Base-by-base conservation (phyloP, 306 rosid species). In the Corylus avellana region DNA sequence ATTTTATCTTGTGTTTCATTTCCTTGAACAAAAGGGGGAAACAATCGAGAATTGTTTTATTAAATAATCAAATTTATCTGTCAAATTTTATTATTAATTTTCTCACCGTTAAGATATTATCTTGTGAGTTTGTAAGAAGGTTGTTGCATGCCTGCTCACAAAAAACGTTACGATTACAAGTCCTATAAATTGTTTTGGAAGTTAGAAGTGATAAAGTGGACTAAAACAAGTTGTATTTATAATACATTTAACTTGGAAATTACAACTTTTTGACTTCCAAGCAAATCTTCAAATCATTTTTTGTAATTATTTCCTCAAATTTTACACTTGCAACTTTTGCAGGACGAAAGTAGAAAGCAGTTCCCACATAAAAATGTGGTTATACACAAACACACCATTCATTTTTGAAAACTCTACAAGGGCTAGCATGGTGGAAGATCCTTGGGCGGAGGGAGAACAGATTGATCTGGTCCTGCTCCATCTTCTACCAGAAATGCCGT, bases 401-500 rank as follows among this genome's bases (percentile, higher is more conserved):
- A 9, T 12, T 16, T 8, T 17, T 12, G 20, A 0, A 10, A 16
- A 49, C 61, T 12, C 50, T 48, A 20, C 54, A 61, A 16, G 12
- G 3, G 59, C 62, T 84, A 93, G 83, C 98, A 93, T 16, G 77
- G 42, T 63, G 97, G 97, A 86, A 93, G 92, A 62, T 91, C 97
- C 84, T 86, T 90, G 5, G 96, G 97, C 12, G 89, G 96, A 50
- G 94, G 94, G 57, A 86, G 81, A 83, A 89, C 86, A 47, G 90
- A 83, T 74, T 88, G 96, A 73, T 86, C 85, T 42, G 74, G 76
- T 57, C 84, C 85, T 0, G 90, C 89, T 62, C 96, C 98, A 77
- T 93, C 85, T 89, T 93, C 92, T 39, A 89, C 96, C 4, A 93
- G 84, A 49, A 93, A 89, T 35, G 94, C 93, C 14, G 88, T 93